phyloP scores from a whole-genome alignment of 768 basidiomycete genomes.

The Butyriboletus loyo region DNA sequence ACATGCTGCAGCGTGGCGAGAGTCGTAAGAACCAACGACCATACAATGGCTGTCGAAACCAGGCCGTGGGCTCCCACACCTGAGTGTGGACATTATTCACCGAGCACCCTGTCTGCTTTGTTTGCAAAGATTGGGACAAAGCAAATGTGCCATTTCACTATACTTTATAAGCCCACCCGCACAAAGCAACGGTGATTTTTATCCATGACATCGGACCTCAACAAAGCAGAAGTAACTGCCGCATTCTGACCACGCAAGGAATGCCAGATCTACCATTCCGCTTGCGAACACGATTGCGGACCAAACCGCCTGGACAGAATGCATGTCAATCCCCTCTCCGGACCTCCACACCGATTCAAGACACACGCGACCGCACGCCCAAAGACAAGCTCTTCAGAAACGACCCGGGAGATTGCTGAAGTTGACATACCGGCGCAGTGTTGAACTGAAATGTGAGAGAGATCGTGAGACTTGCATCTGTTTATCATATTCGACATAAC shows the following conservation, averaged over 20 bases:
- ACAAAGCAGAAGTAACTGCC: constrained; percentile 16
- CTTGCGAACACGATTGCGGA: background rate
- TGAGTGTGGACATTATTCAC: background rate
- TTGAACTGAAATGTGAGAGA: constrained; percentile 1
- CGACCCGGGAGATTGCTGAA: background rate
- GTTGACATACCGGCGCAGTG: background rate
- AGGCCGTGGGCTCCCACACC: background rate
- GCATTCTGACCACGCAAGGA: background rate
- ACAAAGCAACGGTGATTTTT: constrained; percentile 9
- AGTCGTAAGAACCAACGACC: background rate
- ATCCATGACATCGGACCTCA: constrained; percentile 11
- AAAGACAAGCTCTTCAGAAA: background rate
- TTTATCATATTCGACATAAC: constrained; percentile 12
- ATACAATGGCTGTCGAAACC: background rate
- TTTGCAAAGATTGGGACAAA: constrained; percentile 7
- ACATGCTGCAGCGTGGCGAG: background rate
- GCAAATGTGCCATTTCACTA: background rate
- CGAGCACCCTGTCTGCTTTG: constrained; percentile 1
- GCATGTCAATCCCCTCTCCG: background rate
- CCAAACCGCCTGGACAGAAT: background rate
- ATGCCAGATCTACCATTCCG: background rate
- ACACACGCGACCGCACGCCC: background rate
- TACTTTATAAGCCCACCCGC: background rate
- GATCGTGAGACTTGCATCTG: constrained; percentile 17
- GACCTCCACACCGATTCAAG: background rate